phyloP scores from a whole-genome alignment of 78 protist species.

The Emiliania huxleyi region DNA sequence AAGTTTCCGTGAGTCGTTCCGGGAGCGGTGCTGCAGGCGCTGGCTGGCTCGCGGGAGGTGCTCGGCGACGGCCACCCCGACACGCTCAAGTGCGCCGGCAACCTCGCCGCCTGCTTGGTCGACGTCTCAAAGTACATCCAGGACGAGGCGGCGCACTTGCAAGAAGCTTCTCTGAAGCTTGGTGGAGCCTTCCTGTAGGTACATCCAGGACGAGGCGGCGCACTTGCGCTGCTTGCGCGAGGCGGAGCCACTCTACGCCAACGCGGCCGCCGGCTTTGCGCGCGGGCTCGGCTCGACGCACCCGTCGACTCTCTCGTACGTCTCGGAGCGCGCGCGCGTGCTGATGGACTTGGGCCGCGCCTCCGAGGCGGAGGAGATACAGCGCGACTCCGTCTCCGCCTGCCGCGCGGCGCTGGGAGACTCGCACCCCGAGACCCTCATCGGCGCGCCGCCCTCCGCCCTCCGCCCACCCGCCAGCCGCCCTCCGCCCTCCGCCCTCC shows the following conservation, averaged over 20 bases:
- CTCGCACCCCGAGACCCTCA: background rate
- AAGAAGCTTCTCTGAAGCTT: too few relatives aligned
- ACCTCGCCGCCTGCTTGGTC: background rate
- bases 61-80: conserved; percentile 21
- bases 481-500: too few relatives aligned
- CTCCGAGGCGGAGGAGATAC: background rate
- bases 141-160: too few relatives aligned
- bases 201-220: background rate
- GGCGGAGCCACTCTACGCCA: background rate
- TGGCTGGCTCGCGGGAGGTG: background rate
- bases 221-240: background rate
- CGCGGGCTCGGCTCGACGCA: background rate
- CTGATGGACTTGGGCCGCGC: background rate
- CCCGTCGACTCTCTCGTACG: background rate
- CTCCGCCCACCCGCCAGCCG: too few relatives aligned
- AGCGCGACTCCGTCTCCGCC: background rate
- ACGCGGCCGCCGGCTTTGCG: background rate
- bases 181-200: too few relatives aligned
- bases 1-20: too few relatives aligned
- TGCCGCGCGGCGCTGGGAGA: conserved; percentile 11
- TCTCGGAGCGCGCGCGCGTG: background rate
- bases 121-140: too few relatives aligned
- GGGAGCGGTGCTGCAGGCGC: background rate
- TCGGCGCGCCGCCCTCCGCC: too few relatives aligned
- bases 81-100: background rate